A percentile compares a stretch with the other conserved stretches of the same genome.
Evolutionary conservation across 805 yeast species (phyloP).

Genomic region (Candida saitoana): DNA sequence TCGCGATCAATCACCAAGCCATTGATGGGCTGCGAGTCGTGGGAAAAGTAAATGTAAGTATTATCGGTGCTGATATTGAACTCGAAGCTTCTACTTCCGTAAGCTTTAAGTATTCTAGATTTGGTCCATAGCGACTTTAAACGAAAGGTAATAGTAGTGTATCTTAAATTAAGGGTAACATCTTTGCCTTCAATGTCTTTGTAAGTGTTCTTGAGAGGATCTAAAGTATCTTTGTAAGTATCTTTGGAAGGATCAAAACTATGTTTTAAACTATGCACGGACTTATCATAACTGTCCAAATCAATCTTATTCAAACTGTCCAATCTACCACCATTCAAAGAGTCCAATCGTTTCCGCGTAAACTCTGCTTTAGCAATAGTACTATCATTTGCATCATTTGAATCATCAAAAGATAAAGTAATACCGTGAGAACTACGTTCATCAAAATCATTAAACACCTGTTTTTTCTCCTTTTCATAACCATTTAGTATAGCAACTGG

Average conservation of each 20-base stretch:
- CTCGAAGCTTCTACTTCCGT: slow-evolving; percentile 4
- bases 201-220: neutral
- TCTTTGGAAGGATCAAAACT: neutral
- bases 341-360: slow-evolving; percentile 4
- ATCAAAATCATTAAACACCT: neutral
- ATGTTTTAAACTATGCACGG: neutral
- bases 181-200: neutral
- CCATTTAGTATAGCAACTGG: neutral
- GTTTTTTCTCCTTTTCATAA: neutral
- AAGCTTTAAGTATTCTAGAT: neutral
- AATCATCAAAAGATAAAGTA: neutral
- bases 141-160: neutral
- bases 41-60: slow-evolving; percentile 8
- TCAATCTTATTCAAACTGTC: slow-evolving; percentile 2
- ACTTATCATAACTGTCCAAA: neutral
- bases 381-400: neutral
- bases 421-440: neutral
- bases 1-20: slow-evolving; percentile 9
- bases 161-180: neutral
- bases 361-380: slow-evolving; percentile 4
- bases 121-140: neutral
- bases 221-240: neutral
- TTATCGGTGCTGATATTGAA: slow-evolving; percentile 9
- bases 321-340: slow-evolving; percentile 1
- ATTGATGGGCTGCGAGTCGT: slow-evolving; percentile 8